Conservation (phyloP, 139 green algal species). For the Chlamydomonas incerta region DNA sequence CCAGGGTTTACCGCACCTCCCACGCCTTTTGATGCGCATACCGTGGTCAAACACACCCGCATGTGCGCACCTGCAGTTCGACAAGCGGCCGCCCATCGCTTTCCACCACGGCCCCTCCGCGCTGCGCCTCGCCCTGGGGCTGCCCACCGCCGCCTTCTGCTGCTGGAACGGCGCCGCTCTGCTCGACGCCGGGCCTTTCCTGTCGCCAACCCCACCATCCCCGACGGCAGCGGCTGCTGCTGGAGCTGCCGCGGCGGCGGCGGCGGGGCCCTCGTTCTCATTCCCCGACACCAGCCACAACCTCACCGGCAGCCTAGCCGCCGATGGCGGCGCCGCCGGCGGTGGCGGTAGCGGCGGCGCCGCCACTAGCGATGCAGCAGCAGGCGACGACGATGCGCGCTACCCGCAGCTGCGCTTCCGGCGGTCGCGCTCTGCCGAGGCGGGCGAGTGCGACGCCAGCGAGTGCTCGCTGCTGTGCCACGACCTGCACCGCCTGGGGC, state of each 20-base stretch:
- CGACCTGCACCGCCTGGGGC: slow-evolving; percentile 62
- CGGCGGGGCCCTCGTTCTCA: no score
- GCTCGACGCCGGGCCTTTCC: slow-evolving; percentile 57
- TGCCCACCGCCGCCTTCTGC: slow-evolving; percentile 66
- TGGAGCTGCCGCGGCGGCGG: no score
- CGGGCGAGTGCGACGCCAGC: slow-evolving; percentile 61
- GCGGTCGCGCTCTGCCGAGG: neutral
- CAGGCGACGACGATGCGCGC: no score
- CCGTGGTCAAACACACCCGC: no score
- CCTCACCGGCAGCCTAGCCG: no score
- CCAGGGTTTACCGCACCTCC: no score
- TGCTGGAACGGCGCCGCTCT: slow-evolving; percentile 78
- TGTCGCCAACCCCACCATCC: neutral
- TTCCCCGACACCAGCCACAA: no score
- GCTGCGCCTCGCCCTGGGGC: slow-evolving; percentile 48
- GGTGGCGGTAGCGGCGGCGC: no score
- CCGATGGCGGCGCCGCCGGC: no score
- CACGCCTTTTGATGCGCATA: no score
- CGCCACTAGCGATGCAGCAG: neutral
- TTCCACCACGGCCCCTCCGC: slow-evolving; percentile 12
- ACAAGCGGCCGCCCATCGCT: neutral
- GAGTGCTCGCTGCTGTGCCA: slow-evolving; percentile 76
- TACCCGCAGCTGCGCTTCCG: slow-evolving; percentile 34
- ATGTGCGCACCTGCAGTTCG: neutral
- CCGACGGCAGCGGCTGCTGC: no score